Evolutionary conservation across 306 rosid species (phyloP), one percentile per base, ranked within the genome.

Genomic region (Dalbergia cultrata): DNA sequence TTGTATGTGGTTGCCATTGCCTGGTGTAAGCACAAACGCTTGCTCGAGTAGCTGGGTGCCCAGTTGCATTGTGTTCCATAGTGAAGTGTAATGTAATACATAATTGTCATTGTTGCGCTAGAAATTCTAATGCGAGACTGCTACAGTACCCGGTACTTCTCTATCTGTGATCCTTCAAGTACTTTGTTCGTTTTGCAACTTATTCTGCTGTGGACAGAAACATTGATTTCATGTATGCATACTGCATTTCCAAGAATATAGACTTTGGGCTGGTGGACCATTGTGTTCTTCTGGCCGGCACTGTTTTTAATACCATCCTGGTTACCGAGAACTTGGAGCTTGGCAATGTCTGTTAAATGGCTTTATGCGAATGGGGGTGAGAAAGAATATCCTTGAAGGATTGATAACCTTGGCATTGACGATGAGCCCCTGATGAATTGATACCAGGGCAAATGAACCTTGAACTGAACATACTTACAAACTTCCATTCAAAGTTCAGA

Each of bases 11-110:
- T 87, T 84, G 97, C 98, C 66, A 90, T 93, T 72, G 93, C 94
- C 59, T 96, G 99, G 97, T 93, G 96, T 72, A 96, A 90, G 91
- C 86, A 91, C 84, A 96, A 90, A 74, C 92, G 94, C 78, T 85
- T 96, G 83, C 91, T 96, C 11, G 98, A 96, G 86, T 95, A 86
- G 70, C 69, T 14, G 37, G 33, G 39, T 49, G 34, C 70, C 31
- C 50, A n/a, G 16, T 75, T 12, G 41, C 74, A 73, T 21, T 73
- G 41, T 77, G 76, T 21, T 73, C 49, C 53, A 73, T 49, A 41
- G 50, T 37, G 56, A 67, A 79, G 39, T 67, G 56, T 68, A 60
- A 41, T 67, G 19, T 59, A 22, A 50, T 72, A 56, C 53, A 39
- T 67, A 59, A 26, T 49, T 13, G 44, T 72, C 37, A 5, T 66